phyloP scores from a whole-genome alignment of 495 filamentous ascomycete genomes.

The Penicillium canescens region DNA sequence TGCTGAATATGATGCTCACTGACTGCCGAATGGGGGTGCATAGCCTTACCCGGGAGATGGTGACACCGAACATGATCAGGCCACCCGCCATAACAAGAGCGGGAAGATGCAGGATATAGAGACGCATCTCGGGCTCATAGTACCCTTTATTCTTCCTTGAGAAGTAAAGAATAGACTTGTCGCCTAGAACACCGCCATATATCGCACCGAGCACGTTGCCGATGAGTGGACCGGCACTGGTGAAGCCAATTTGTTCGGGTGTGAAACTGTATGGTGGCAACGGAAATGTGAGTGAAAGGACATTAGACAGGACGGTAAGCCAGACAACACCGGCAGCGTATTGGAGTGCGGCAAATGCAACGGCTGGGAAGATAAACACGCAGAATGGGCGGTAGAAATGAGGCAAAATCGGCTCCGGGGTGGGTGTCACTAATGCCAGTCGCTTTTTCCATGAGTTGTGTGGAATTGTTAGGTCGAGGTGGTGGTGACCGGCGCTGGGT shows the following conservation, averaged over 20 bases:
- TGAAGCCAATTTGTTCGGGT: constrained; percentile 39
- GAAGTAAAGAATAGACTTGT: constrained; percentile 38
- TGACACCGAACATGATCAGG: constrained; percentile 39
- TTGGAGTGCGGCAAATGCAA: constrained; percentile 40
- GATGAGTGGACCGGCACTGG: constrained; percentile 40
- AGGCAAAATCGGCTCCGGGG: constrained; percentile 34
- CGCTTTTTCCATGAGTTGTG: constrained; percentile 25
- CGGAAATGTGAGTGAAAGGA: constrained; percentile 33
- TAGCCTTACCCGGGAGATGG: constrained; percentile 25
- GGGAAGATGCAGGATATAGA: constrained; percentile 39
- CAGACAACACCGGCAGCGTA: constrained; percentile 39
- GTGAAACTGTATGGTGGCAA: constrained; percentile 43
- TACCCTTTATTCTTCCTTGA: constrained; percentile 40
- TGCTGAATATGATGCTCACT: too few species aligned
- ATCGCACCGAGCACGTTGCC: constrained; percentile 40
- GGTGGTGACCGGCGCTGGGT: constrained; percentile 13
- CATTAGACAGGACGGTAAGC: constrained; percentile 34
- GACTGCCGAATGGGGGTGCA: background rate
- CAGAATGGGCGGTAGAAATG: constrained; percentile 36
- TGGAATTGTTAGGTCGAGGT: constrained; percentile 28
- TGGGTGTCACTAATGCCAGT: constrained; percentile 25
- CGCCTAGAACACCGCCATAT: constrained; percentile 39
- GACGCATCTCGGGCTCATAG: constrained; percentile 46
- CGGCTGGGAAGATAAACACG: constrained; percentile 35
- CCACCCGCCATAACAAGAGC: constrained; percentile 28